These are phyloP conservation scores for Mortierella sp. DNA, from an alignment of 371 early-diverging fungal genomes.

Conservation along the genomic window DNA sequence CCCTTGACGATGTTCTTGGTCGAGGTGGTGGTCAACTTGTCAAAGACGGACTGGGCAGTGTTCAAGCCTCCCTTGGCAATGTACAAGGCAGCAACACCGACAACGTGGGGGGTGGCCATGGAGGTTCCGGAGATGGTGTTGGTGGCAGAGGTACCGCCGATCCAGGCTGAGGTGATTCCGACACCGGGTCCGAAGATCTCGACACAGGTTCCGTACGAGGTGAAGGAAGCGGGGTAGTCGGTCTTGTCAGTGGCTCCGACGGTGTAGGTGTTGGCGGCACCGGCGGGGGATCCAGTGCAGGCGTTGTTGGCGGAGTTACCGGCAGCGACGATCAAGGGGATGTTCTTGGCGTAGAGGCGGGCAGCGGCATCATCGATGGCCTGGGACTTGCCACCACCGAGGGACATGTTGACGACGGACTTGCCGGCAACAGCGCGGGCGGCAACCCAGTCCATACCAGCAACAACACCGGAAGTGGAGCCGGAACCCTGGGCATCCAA, in stretches of 20 bases:
- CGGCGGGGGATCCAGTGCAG: slow-evolving; percentile 78
- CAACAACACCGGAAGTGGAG: slow-evolving; percentile 51
- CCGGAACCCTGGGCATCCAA: slow-evolving; percentile 61
- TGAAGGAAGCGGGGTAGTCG: slow-evolving; percentile 65
- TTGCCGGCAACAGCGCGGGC: slow-evolving; percentile 42
- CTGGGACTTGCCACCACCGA: slow-evolving; percentile 65
- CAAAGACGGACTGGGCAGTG: slow-evolving; percentile 39
- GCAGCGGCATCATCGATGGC: slow-evolving; percentile 59
- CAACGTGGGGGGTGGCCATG: slow-evolving; percentile 66
- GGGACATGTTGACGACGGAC: slow-evolving; percentile 67
- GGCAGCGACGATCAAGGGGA: slow-evolving; percentile 80
- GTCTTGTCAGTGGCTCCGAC: slow-evolving; percentile 76
- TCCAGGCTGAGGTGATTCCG: slow-evolving; percentile 54
- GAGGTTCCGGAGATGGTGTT: slow-evolving; percentile 62
- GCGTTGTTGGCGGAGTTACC: slow-evolving; percentile 82
- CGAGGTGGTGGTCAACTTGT: slow-evolving; percentile 37
- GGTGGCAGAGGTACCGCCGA: slow-evolving; percentile 34
- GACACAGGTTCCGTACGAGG: slow-evolving; percentile 73
- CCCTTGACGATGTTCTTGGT: slow-evolving; percentile 27
- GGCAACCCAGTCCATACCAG: slow-evolving; percentile 58
- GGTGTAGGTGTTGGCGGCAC: slow-evolving; percentile 72
- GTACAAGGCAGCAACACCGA: slow-evolving; percentile 61
- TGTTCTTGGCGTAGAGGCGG: slow-evolving; percentile 40
- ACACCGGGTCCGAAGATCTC: slow-evolving; percentile 69
- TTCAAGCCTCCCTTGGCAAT: slow-evolving; percentile 37